Evolutionary conservation across 2,329 filamentous ascomycete genomes (phyloP).

Genomic region (Fusarium nisikadoi): DNA sequence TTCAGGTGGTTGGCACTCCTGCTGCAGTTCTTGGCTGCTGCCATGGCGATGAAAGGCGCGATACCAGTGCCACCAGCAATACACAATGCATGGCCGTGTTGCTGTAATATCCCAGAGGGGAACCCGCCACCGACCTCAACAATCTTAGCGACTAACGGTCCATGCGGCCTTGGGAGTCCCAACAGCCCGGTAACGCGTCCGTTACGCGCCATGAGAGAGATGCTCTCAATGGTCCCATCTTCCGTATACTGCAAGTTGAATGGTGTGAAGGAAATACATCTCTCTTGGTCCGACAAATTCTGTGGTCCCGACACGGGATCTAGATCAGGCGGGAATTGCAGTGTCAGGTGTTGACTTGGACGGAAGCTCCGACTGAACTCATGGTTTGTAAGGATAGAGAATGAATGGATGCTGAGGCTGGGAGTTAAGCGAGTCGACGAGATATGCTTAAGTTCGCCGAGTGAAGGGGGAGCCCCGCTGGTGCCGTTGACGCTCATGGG

Average conservation of each 20-base stretch:
- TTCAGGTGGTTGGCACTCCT: background rate
- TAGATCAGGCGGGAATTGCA: slow-evolving; percentile 12
- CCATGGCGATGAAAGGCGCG: slow-evolving; percentile 2
- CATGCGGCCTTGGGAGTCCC: slow-evolving; percentile 1
- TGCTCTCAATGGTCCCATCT: background rate
- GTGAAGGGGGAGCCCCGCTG: background rate
- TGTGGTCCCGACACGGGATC: slow-evolving; percentile 15
- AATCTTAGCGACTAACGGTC: background rate
- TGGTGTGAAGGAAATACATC: slow-evolving; percentile 16
- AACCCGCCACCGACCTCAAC: slow-evolving; percentile 6
- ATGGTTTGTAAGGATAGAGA: background rate
- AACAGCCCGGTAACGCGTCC: slow-evolving; percentile 10
- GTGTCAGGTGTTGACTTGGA: slow-evolving; percentile 6
- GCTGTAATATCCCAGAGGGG: accelerated
- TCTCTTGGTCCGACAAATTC: slow-evolving; percentile 1
- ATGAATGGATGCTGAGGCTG: slow-evolving; percentile 7
- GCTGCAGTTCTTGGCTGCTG: background rate
- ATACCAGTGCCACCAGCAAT: slow-evolving; percentile 1
- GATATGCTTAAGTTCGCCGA: background rate
- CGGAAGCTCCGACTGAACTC: background rate
- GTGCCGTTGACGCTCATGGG: background rate
- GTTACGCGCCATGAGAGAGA: slow-evolving; percentile 9
- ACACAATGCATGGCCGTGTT: accelerated
- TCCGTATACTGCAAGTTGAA: background rate
- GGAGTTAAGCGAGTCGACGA: slow-evolving; percentile 16